Evolutionary conservation across 2,329 filamentous ascomycete species (phyloP).

Genomic region (Chrysosporium queenslandicum): DNA sequence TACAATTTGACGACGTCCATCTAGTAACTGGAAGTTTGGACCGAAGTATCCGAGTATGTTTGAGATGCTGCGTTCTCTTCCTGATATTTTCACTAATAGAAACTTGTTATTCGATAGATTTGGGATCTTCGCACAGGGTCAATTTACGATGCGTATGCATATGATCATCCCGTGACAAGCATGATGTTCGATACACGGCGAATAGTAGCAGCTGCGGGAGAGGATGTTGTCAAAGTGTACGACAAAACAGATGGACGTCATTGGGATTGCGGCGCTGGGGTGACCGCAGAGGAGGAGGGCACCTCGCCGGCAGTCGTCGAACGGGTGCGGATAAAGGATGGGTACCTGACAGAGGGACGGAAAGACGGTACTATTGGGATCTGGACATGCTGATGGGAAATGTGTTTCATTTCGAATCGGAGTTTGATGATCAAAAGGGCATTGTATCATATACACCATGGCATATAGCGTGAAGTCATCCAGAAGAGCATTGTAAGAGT

Average conservation of each 20-base stretch:
- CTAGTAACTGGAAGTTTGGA: slow-evolving; percentile 88
- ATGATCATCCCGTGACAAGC: slow-evolving; percentile 79
- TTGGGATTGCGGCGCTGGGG: slow-evolving; percentile 89
- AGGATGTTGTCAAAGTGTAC: slow-evolving; percentile 94
- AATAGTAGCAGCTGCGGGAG: slow-evolving; percentile 81
- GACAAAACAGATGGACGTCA: slow-evolving; percentile 93
- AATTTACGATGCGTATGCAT: slow-evolving; percentile 91
- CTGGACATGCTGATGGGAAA: slow-evolving; percentile 58
- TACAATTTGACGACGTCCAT: slow-evolving; percentile 95
- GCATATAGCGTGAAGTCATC: not conserved
- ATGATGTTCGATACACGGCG: slow-evolving; percentile 94
- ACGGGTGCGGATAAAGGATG: slow-evolving; percentile 80
- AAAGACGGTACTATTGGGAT: slow-evolving; percentile 80
- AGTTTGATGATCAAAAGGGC: too few relatives aligned
- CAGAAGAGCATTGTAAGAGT: not conserved
- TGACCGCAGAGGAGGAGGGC: slow-evolving; percentile 54
- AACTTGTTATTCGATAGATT: slow-evolving; percentile 53
- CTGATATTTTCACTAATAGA: not conserved
- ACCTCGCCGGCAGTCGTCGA: slow-evolving; percentile 63
- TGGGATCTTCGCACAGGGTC: slow-evolving; percentile 96
- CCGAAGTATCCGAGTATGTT: slow-evolving; percentile 78
- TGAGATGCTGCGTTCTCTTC: not conserved
- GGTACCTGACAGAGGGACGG: slow-evolving; percentile 84
- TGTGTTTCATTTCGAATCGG: not conserved
- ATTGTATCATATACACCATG: not conserved